Percentiles rank a stretch among this genome's conserved stretches.
Conservation (phyloP, 2,329 filamentous ascomycete genomes). For the Colletotrichum sidae region DNA sequence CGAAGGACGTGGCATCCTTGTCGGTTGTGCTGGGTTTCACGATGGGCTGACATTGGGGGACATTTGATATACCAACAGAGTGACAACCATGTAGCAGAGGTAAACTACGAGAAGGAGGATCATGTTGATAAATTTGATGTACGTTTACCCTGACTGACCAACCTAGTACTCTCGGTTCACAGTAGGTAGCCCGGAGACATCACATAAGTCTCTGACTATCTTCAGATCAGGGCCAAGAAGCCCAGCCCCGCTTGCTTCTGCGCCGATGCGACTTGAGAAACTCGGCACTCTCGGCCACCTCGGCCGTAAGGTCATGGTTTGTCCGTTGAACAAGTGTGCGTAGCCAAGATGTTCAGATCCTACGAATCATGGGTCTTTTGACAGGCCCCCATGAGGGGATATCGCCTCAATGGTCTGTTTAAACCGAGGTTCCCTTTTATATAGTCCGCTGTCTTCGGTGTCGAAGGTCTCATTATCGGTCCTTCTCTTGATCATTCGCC, state of each 20-base stretch:
- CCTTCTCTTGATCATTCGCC: too few species aligned
- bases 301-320: constrained; percentile 3
- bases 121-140: too few species aligned
- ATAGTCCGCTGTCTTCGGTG: too few species aligned
- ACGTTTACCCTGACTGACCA: too few species aligned
- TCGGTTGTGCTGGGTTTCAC: background rate
- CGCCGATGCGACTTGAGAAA: background rate
- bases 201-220: background rate
- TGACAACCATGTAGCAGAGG: too few species aligned
- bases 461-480: too few species aligned
- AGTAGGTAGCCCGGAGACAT: too few species aligned
- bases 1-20: constrained; percentile 4
- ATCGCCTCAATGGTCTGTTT: constrained; percentile 1
- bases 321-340: constrained; percentile 3
- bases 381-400: constrained; percentile 4
- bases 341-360: constrained; percentile 5
- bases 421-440: background rate
- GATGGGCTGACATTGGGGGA: too few species aligned
- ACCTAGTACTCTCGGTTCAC: too few species aligned
- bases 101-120: too few species aligned
- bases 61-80: too few species aligned
- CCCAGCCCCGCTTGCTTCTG: background rate
- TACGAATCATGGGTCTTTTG: constrained; percentile 10
- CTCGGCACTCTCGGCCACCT: constrained; percentile 23
- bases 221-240: background rate